phyloP scores from a whole-genome alignment of 176 grass and related monocot species.

The Hordeum marinum region DNA sequence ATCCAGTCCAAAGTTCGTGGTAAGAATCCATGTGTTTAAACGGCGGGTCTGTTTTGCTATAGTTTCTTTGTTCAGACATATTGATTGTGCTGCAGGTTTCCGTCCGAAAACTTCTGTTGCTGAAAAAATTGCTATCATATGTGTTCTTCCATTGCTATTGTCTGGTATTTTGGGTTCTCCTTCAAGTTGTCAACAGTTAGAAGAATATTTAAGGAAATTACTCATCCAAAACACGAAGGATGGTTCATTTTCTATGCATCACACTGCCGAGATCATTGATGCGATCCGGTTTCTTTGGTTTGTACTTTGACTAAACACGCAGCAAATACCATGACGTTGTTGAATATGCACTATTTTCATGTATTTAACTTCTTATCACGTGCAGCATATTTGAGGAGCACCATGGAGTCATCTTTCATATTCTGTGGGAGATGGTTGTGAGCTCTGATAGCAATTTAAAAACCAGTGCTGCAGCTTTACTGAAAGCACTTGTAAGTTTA shows the following conservation, averaged over 20 bases:
- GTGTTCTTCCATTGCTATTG: slow-evolving; percentile 83
- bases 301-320: slow-evolving; percentile 29
- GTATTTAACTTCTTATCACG: slow-evolving; percentile 28
- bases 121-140: slow-evolving; percentile 68
- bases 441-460: slow-evolving; percentile 71
- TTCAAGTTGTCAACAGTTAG: slow-evolving; percentile 49
- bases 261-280: slow-evolving; percentile 70
- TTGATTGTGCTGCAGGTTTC: slow-evolving; percentile 55
- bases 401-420: slow-evolving; percentile 77
- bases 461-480: slow-evolving; percentile 72
- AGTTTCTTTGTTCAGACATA: slow-evolving; percentile 21
- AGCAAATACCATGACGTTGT: slow-evolving; percentile 1
- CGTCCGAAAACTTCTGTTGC: slow-evolving; percentile 69
- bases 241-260: slow-evolving; percentile 72
- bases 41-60: background rate
- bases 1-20: slow-evolving; percentile 84
- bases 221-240: slow-evolving; percentile 68
- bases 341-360: slow-evolving; percentile 30
- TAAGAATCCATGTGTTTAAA: slow-evolving; percentile 40
- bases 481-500: slow-evolving; percentile 86
- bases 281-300: slow-evolving; percentile 88
- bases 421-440: slow-evolving; percentile 98
- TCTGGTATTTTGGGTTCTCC: slow-evolving; percentile 90
- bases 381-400: slow-evolving; percentile 88
- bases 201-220: slow-evolving; percentile 88